Evolutionary conservation across 148 eudicot species (phyloP).

Genomic region (Camellia japonica): DNA sequence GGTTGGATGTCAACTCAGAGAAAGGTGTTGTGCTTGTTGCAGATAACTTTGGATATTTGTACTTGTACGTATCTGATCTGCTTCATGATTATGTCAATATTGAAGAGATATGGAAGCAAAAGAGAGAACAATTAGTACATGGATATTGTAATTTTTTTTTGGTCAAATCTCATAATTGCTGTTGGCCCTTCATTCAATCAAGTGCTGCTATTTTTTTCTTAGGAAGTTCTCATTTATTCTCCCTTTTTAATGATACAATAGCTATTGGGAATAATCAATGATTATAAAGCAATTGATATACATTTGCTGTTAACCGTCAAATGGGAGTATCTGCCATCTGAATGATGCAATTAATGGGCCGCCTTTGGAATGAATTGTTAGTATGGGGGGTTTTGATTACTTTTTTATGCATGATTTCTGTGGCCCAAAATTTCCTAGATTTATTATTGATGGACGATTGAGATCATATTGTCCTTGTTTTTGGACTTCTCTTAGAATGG

Average conservation of each 20-base stretch:
- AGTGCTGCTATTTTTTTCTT: not conserved
- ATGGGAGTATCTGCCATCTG: not conserved
- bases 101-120: not conserved
- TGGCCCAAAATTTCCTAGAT: not conserved
- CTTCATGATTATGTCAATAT: not conserved
- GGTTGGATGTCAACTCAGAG: constrained; percentile 79
- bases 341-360: not conserved
- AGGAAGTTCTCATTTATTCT: not conserved
- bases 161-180: not conserved
- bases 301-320: not conserved
- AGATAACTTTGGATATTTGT: constrained; percentile 73
- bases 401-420: not conserved
- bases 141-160: not conserved
- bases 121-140: not conserved
- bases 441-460: not conserved
- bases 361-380: not conserved
- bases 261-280: not conserved
- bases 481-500: not conserved
- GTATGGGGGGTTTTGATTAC: not conserved
- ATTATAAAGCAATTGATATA: not conserved
- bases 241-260: not conserved
- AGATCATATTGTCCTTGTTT: not conserved
- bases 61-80: constrained; percentile 50
- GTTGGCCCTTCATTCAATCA: not conserved
- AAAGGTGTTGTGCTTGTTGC: constrained; percentile 82